Evolutionary conservation across 495 filamentous ascomycete genomes (phyloP).

Genomic region (Xylaria nigripes): DNA sequence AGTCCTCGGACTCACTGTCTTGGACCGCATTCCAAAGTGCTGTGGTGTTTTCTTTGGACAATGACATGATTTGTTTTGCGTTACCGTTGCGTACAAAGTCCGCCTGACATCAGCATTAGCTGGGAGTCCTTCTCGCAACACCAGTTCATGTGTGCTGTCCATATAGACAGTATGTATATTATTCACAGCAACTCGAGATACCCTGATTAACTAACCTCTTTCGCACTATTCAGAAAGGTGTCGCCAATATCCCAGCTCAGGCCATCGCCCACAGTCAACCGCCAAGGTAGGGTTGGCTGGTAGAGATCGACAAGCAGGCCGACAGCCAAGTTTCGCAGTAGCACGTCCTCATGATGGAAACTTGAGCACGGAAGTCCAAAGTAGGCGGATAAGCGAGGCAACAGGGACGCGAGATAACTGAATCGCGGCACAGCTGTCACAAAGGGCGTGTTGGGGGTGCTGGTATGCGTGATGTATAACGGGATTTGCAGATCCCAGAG

Average conservation of each 20-base stretch:
- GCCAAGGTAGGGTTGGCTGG: conserved; percentile 61
- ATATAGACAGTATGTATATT: neutral
- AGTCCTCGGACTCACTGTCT: conserved; percentile 48
- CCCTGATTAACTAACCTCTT: conserved; percentile 50
- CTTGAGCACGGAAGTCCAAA: conserved; percentile 64
- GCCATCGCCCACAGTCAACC: conserved; percentile 51
- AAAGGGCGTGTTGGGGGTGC: conserved; percentile 33
- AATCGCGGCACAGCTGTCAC: conserved; percentile 56
- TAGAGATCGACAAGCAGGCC: conserved; percentile 87
- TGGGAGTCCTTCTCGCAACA: neutral
- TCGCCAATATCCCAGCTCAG: conserved; percentile 71
- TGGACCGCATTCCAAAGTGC: conserved; percentile 78
- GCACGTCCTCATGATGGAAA: conserved; percentile 72
- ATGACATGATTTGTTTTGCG: conserved; percentile 84
- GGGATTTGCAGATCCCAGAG: conserved; percentile 46
- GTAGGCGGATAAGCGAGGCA: conserved; percentile 71
- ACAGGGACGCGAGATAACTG: conserved; percentile 65
- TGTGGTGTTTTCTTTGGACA: conserved; percentile 82
- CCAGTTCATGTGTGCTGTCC: neutral
- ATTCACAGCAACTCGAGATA: neutral
- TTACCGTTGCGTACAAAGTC: conserved; percentile 88
- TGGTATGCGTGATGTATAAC: conserved; percentile 43
- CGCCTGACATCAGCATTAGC: conserved; percentile 41
- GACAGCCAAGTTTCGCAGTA: conserved; percentile 64
- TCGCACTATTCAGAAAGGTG: conserved; percentile 87